These are phyloP conservation scores for Helotiales sp. DNA, from an alignment of 2,329 filamentous ascomycete species.

Conservation along the genomic window DNA sequence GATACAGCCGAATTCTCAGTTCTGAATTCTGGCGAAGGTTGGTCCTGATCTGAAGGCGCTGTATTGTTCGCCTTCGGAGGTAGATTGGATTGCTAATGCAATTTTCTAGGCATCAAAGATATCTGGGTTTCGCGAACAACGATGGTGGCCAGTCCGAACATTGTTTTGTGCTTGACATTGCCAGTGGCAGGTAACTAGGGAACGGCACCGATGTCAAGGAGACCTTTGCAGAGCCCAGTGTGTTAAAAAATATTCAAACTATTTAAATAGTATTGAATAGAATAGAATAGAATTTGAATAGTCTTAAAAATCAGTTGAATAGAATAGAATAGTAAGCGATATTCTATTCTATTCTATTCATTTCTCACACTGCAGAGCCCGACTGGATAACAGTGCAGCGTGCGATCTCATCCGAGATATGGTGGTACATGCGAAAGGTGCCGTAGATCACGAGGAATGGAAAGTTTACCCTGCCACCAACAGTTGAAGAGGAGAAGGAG, in stretches of 20 bases:
- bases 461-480: background rate
- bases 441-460: background rate
- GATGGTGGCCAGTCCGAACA: background rate
- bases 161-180: background rate
- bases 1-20: background rate
- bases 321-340: too few relatives aligned
- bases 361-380: too few relatives aligned
- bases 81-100: background rate
- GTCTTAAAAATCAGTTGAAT: too few relatives aligned
- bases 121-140: background rate
- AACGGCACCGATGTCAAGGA: background rate
- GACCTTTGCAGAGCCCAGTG: too few relatives aligned
- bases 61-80: background rate
- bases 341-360: too few relatives aligned
- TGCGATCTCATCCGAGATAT: background rate
- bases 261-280: too few relatives aligned
- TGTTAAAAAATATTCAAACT: too few relatives aligned
- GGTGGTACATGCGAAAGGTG: background rate
- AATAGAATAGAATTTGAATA: too few relatives aligned
- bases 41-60: background rate
- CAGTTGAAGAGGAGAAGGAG: background rate
- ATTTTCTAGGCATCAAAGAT: background rate
- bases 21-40: background rate
- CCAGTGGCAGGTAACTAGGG: background rate
- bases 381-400: background rate